Conservation (phyloP, 345 rosid species). For the Leavenworthia alabamica region DNA sequence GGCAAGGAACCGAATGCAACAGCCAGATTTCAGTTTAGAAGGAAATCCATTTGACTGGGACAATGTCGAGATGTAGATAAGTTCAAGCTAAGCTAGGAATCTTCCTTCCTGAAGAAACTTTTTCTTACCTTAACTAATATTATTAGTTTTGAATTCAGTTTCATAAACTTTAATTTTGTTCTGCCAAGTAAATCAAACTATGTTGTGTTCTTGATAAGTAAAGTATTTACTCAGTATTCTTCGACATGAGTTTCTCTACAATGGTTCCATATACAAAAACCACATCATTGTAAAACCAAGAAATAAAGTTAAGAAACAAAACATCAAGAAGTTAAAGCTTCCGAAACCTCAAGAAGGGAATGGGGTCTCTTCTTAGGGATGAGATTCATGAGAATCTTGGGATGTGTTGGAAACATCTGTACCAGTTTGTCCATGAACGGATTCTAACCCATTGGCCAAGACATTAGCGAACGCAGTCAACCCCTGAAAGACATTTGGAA, state of each 20-base stretch:
- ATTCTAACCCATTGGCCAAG: conserved; percentile 51
- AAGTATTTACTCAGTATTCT: conserved; percentile 2
- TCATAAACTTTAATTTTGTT: conserved; percentile 4
- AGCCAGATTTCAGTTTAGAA: conserved; percentile 35
- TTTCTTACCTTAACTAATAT: conserved; percentile 12
- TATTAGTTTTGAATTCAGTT: conserved; percentile 4
- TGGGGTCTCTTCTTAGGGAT: neutral
- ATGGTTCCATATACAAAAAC: conserved; percentile 11
- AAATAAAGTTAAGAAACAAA: neutral
- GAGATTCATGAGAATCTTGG: conserved; percentile 22
- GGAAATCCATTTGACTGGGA: conserved; percentile 59
- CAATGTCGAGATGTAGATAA: conserved; percentile 38
- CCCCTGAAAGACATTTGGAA: conserved; percentile 69
- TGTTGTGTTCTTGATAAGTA: conserved; percentile 5
- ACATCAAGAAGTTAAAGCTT: conserved; percentile 6
- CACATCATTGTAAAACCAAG: neutral
- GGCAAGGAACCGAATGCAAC: conserved; percentile 47
- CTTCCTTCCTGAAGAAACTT: neutral
- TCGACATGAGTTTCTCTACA: conserved; percentile 1
- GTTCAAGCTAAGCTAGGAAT: conserved; percentile 12
- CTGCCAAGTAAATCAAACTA: conserved; percentile 3
- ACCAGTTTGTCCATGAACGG: conserved; percentile 30
- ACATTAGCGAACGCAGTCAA: conserved; percentile 54
- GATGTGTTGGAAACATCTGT: conserved; percentile 29
- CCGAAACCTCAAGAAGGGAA: neutral